Percentiles rank a stretch among this genome's conserved stretches.
These are phyloP conservation scores for Xerophyta viscosa DNA, from an alignment of 106 monocot species.

Conservation along the genomic window DNA sequence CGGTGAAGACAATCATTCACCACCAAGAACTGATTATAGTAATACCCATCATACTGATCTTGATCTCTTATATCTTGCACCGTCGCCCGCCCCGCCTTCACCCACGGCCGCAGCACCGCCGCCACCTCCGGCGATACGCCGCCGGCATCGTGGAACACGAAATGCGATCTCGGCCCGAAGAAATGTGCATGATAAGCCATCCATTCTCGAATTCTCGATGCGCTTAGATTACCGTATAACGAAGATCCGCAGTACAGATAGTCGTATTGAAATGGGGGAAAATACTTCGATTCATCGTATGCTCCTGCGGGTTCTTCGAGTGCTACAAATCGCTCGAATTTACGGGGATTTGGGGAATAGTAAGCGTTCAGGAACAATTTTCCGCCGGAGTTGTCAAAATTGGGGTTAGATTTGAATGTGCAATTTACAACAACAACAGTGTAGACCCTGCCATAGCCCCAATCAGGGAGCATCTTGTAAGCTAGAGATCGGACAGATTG, in stretches of 20 bases:
- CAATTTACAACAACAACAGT: slow-evolving; percentile 94
- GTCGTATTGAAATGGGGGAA: slow-evolving; percentile 63
- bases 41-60: slow-evolving; percentile 76
- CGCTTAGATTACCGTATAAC: slow-evolving; percentile 62
- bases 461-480: slow-evolving; percentile 79
- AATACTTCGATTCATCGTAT: slow-evolving; percentile 50
- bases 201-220: slow-evolving; percentile 76
- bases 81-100: slow-evolving; percentile 61
- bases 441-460: slow-evolving; percentile 96
- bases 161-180: slow-evolving; percentile 75
- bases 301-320: slow-evolving; percentile 60
- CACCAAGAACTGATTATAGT: slow-evolving; percentile 91
- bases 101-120: slow-evolving; percentile 66
- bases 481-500: slow-evolving; percentile 40
- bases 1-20: slow-evolving; percentile 91
- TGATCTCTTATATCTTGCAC: slow-evolving; percentile 75
- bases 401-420: slow-evolving; percentile 66
- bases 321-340: slow-evolving; percentile 56
- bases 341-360: slow-evolving; percentile 40
- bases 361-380: slow-evolving; percentile 66
- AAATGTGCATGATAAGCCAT: slow-evolving; percentile 87
- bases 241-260: slow-evolving; percentile 93
- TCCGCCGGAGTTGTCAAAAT: slow-evolving; percentile 74
- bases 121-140: slow-evolving; percentile 57
- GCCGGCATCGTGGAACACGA: slow-evolving; percentile 95